phyloP scores from a whole-genome alignment of 2,329 filamentous ascomycete species.

The Curvularia sp. region DNA sequence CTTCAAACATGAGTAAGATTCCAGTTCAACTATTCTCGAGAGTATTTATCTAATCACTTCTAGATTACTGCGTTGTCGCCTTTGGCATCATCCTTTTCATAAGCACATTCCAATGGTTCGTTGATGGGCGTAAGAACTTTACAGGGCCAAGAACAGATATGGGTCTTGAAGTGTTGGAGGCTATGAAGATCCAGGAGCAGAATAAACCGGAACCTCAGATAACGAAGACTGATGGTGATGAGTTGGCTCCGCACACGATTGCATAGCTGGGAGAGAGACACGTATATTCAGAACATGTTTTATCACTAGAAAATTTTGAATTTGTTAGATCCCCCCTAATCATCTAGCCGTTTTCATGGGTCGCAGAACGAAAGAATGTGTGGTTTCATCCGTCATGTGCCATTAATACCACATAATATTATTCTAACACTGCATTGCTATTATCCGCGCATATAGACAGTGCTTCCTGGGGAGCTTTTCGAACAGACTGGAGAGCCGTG shows the following conservation, averaged over 20 bases:
- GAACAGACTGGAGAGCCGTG: too few species aligned
- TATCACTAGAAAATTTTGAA: not conserved
- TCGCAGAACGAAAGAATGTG: not conserved
- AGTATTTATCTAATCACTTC: slow-evolving; percentile 19
- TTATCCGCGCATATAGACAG: not conserved
- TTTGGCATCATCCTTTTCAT: slow-evolving; percentile 66
- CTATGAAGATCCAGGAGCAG: slow-evolving; percentile 35
- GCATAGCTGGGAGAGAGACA: not conserved
- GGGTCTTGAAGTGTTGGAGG: slow-evolving; percentile 53
- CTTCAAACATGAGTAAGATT: slow-evolving; percentile 70
- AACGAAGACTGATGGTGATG: slow-evolving; percentile 20
- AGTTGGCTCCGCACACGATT: slow-evolving; percentile 5
- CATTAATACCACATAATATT: not conserved
- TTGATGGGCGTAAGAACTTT: slow-evolving; percentile 68
- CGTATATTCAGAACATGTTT: not conserved
- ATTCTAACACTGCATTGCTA: not conserved
- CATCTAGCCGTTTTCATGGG: not conserved
- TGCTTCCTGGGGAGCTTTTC: not conserved
- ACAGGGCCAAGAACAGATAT: slow-evolving; percentile 55
- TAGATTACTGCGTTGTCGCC: slow-evolving; percentile 62
- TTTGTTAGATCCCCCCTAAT: not conserved
- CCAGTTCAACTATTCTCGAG: not conserved
- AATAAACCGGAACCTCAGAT: not conserved
- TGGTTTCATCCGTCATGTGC: not conserved
- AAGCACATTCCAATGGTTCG: slow-evolving; percentile 64